Base-by-base conservation (phyloP, 352 stramenopile species). In the Pythium monospermum region DNA sequence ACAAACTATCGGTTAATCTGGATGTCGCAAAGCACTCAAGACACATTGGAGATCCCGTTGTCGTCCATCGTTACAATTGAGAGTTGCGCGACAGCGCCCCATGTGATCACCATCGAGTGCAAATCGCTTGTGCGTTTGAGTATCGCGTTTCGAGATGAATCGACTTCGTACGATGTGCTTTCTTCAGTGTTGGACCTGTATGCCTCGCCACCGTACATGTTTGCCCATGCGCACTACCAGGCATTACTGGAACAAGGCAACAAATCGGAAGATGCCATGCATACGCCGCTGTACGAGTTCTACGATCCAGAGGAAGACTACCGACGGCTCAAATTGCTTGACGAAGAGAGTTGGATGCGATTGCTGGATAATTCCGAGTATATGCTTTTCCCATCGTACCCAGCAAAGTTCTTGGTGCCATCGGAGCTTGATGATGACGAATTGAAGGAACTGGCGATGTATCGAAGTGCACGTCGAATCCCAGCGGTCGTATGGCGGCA, bases 381-480 rank as follows among this genome's bases (percentile, higher is more conserved):
- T 58, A 68, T 62, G 3, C 67, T 98, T 26, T 98, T 95, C 55
- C 77, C 88, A 13, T 97, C 94, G 22, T 99, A 99, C 64, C 96
- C 96, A 1, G 79, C 78, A 1, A 75, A 84, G 6, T 88, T 99
- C 55, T 79, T 98, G 21, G 85, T 98, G 19, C 96, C 96, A 13
- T 82, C 85, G 0, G 85, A 88, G 6, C 68, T 99, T 16, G 80
- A 96, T 42, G 90, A 98, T 23, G 85, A 92, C 25, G 86, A 97
- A 43, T 55, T 98, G 21, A 65, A 70, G 2, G 76, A 89, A 21
- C 49, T 97, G 23, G 84, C 81, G 18, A 65, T 73, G n/a, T 99
- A 98, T 69, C 91, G 96, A 18, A 96, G 83, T 45, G 96, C 95
- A 41, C 91, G 91, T 58, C 88, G 96, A 16, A 85, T 99, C 26